Evolutionary conservation across 495 filamentous ascomycete genomes (phyloP).

Genomic region (Paragyromitra xinjiangensis): DNA sequence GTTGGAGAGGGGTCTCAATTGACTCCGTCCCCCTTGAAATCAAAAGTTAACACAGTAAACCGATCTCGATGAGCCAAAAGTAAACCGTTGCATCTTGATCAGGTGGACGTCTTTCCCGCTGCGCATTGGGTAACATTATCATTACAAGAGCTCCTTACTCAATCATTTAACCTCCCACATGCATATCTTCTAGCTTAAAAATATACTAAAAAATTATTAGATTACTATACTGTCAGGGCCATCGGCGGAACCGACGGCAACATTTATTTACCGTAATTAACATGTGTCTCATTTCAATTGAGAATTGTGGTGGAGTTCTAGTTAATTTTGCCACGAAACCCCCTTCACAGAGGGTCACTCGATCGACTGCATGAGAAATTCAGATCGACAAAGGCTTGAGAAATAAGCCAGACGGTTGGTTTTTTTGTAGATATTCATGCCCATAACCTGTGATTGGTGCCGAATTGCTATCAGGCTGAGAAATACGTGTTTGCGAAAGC

Average conservation of each 20-base stretch:
- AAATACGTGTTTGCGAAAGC: background rate
- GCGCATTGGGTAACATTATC: background rate
- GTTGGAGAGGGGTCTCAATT: slow-evolving; percentile 28
- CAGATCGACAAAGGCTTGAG: background rate
- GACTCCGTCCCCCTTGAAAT: background rate
- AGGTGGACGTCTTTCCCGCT: background rate
- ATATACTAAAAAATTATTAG: background rate
- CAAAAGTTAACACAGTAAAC: background rate
- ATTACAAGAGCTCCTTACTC: background rate
- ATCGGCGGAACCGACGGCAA: background rate
- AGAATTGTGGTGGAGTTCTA: background rate
- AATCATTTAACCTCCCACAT: background rate
- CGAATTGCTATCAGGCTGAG: background rate
- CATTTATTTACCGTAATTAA: background rate
- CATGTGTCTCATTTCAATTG: background rate
- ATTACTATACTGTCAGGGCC: background rate
- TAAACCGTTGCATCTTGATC: background rate
- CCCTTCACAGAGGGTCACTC: background rate
- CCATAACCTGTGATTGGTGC: background rate
- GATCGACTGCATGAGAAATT: background rate
- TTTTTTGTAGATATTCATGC: background rate
- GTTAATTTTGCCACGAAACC: background rate
- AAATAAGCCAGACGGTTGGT: background rate
- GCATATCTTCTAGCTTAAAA: background rate
- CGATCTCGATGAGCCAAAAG: background rate